Evolutionary conservation across 2,329 filamentous ascomycete genomes (phyloP), one percentile per base, ranked within the genome.

Genomic region (Blastomyces silverae): DNA sequence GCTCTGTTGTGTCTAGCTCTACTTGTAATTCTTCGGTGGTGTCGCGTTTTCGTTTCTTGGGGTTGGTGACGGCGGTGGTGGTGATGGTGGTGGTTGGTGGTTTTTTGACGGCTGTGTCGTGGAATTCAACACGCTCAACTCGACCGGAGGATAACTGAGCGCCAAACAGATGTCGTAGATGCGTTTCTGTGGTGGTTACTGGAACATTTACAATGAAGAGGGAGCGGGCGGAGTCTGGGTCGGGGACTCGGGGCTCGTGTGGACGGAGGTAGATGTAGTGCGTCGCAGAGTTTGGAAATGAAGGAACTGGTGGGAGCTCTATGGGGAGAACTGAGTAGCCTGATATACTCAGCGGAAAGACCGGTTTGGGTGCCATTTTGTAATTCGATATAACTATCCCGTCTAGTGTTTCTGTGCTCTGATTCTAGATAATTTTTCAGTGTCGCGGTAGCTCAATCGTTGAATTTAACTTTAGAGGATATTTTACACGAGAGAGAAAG

Each of bases 131-230:
- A 62, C 80, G 82, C 75, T 96, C 91, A 59, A 97, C 89, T 58
- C 89, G 84, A 2, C 89, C 90, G 0, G 89, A 87, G 10, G 90
- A 89, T 0, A 97, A 83, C 20, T 95, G 84, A 0, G 83, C 81
- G 0, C 85, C 79, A 70, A 97, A 95, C 0, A 97, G 79, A 53
- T 87, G 82, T 56, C 91, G 87, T 53, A 97, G 82, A 71, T 92
- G 90, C 0, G 81, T 76, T 64, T 91, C 87, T 4, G 91, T 95
- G 66, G 91, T 88, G 73, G 97, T 92, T 67, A 89, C 82, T 7
- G 94, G 94, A 0, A 95, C 79, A 72, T 99, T 97, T 68, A 92
- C 89, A n/a, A 96, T 75, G 77, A 96, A 99, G 22, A 99, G 83
- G 67, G 90, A 92, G 70, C 92, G 87, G 20, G 85, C 80, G 70